Conservation (phyloP, 768 basidiomycete genomes). For the Amanita jacksonii region DNA sequence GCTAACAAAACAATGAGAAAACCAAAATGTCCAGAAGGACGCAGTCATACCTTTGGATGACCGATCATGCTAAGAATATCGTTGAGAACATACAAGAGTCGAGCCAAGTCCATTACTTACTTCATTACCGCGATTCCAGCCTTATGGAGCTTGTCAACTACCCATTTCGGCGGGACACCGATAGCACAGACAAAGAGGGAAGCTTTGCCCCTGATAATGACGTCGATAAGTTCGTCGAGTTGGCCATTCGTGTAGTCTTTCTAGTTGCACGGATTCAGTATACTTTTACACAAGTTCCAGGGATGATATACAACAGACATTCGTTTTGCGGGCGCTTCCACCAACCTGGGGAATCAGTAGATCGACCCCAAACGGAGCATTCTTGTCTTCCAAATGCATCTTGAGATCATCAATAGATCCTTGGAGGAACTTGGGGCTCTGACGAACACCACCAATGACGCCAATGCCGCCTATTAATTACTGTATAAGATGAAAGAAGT, state of each 20-base stretch:
- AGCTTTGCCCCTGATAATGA: slow-evolving; percentile 65
- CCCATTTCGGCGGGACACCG: slow-evolving; percentile 77
- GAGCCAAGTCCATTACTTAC: slow-evolving; percentile 28
- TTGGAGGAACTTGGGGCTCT: slow-evolving; percentile 63
- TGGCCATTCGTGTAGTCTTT: slow-evolving; percentile 76
- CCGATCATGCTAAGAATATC: slow-evolving; percentile 57
- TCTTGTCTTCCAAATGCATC: slow-evolving; percentile 60
- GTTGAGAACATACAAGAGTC: slow-evolving; percentile 7
- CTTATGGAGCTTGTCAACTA: slow-evolving; percentile 71
- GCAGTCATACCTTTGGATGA: slow-evolving; percentile 57
- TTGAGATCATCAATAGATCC: slow-evolving; percentile 66
- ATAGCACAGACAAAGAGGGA: slow-evolving; percentile 78
- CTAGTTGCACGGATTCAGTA: too few species aligned
- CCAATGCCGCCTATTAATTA: slow-evolving; percentile 54
- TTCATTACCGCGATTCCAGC: slow-evolving; percentile 82
- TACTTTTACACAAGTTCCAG: too few species aligned
- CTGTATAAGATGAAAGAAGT: not conserved
- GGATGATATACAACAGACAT: slow-evolving; percentile 26
- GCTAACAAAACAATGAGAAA: slow-evolving; percentile 30
- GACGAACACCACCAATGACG: slow-evolving; percentile 77
- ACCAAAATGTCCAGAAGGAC: slow-evolving; percentile 1
- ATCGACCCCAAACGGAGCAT: slow-evolving; percentile 76
- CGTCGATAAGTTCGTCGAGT: slow-evolving; percentile 65
- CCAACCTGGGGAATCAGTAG: slow-evolving; percentile 78
- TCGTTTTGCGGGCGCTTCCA: slow-evolving; percentile 77